Conservation (phyloP, 345 rosid species). For the Gossypium turneri region DNA sequence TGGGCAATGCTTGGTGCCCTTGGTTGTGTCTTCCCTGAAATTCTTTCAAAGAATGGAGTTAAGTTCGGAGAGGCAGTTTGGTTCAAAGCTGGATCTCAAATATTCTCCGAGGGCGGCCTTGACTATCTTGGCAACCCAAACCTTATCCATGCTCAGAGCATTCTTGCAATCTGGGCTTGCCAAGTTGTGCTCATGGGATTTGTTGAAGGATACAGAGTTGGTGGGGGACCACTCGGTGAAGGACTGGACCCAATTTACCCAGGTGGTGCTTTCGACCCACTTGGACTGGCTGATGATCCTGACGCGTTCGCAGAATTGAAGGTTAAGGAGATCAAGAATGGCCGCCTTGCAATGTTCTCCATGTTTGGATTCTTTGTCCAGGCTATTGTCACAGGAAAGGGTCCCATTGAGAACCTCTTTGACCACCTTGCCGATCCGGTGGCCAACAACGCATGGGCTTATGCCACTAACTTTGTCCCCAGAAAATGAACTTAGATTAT, state of each 20-base stretch:
- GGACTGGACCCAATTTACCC: background rate
- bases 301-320: background rate
- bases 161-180: background rate
- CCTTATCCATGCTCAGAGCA: background rate
- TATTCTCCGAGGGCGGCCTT: background rate
- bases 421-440: constrained; percentile 37
- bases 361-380: background rate
- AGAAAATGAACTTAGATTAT: background rate
- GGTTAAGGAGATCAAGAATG: background rate
- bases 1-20: background rate
- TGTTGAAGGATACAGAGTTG: background rate
- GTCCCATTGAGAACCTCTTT: background rate
- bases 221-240: background rate
- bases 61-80: background rate
- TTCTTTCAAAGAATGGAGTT: background rate
- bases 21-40: background rate
- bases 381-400: background rate
- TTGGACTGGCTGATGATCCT: background rate
- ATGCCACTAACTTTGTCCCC: background rate
- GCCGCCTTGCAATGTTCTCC: background rate
- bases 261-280: background rate
- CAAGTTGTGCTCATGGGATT: background rate
- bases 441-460: background rate
- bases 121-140: background rate
- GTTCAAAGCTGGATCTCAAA: background rate